Base-by-base conservation (phyloP, 257 asterid genomes). In the Jasminum sambac region DNA sequence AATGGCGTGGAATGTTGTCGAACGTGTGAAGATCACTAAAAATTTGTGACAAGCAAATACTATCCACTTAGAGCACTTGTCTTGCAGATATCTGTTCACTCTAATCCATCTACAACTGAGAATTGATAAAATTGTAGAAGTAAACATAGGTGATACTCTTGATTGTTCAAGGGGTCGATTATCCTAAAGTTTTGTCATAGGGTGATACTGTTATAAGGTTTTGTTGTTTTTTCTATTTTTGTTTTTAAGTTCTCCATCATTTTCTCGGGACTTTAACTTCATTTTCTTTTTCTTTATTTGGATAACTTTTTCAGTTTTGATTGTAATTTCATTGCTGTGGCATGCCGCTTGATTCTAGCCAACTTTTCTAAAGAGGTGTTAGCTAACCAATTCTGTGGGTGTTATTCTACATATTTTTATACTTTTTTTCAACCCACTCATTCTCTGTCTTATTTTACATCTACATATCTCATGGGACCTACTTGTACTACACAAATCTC, bases 21-120 rank as follows among this genome's bases (percentile, higher is more conserved):
- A 42, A 44, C 26, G 17, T 42, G 64, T 40, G 25, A 24, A 16
- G 42, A 59, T 66, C 55, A n/a, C 24, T 16, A 24, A n/a, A 11
- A 55, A 40, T 44, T 13, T 50, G 67, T 55, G 70, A 71, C 63
- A 78, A 40, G 24, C 70, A 68, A 43, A 68, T 17, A 42, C 23
- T 62, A 59, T 23, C 66, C 66, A 23, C 69, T 52, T 57, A 43
- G 50, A 77, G 64, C 63, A 25, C 50, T 23, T 12, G 44, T 69
- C 38, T 21, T 44, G 21, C 59, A 21, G 62, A 55, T 55, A 26
- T 21, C 46, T 41, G 50, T 46, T 61, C 39, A 26, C 41, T 66
- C 58, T 57, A 69, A 43, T 52, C 67, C 72, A 64, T 67, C 16
- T 19, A 19, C 68, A 65, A 40, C 6, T 55, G 52, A 41, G 66